These are phyloP conservation scores for Uronychia setigera DNA, from an alignment of 73 alveolate species.

Conservation along the genomic window DNA sequence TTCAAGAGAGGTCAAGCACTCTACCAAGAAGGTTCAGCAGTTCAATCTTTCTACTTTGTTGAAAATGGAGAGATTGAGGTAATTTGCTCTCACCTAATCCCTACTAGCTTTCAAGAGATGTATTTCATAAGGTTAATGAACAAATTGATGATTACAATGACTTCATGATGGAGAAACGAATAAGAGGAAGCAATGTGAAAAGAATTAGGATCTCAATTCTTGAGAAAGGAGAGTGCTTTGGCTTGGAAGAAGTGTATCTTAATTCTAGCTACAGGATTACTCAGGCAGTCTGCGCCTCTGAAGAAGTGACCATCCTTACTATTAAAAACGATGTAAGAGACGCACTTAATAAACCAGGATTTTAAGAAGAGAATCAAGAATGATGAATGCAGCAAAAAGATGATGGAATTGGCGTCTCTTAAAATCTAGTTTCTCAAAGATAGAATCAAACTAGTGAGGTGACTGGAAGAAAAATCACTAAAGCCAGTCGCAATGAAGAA, in stretches of 20 bases:
- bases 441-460: neutral
- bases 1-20: neutral
- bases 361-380: neutral
- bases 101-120: neutral
- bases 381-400: neutral
- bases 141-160: neutral
- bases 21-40: neutral
- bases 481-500: neutral
- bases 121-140: neutral
- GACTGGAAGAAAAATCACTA: neutral
- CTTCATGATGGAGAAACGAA: neutral
- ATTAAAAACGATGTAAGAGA: neutral
- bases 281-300: neutral
- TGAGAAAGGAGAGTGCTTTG: neutral
- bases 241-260: neutral
- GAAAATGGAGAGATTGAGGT: neutral
- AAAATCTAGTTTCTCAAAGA: no score
- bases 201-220: neutral
- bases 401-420: neutral
- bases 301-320: neutral
- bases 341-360: no score
- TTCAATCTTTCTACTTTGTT: neutral
- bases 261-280: neutral
- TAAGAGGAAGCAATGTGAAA: neutral
- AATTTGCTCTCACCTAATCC: neutral